Evolutionary conservation across 164 flowering plant genomes (phyloP), one percentile per base, ranked within the genome.

Genomic region (Saururus chinensis): DNA sequence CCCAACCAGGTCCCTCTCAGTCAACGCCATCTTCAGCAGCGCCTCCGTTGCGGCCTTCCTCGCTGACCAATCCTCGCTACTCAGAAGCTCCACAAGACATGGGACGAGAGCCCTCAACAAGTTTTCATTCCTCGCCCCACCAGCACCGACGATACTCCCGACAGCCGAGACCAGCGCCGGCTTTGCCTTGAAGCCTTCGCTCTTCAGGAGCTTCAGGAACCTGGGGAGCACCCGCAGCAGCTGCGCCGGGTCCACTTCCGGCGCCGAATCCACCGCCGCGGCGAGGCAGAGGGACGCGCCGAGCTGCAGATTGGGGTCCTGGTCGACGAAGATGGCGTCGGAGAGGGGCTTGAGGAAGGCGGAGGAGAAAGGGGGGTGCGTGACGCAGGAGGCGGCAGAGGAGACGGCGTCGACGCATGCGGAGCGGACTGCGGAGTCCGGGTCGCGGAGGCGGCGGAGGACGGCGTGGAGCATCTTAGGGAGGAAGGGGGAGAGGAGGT

Each of bases 21-120:
- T 81, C 13, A 71, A 63, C 24, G 95, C 96, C 76, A 93, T 57
- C 71, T 74, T 82, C 66, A 62, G 54, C 45, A 93, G 76, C 20
- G 79, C 83, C 71, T 88, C 97, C 8, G 96, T 84, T 0, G 90
- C 82, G 0, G 89, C 87, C 70, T 88, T 93, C 78, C 99, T 76
- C 26, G 88, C 82, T 10, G 84, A 81, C 99, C 99, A 93, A 64
- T 90, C 97, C 58, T 82, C 84, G 53, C 85, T 80, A 30, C 82
- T 73, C 74, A 93, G 66, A 60, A 84, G 85, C 55, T 77, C 88
- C 40, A 79, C 63, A 76, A 84, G 52, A 57, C 82, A 76, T 59
- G 77, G 76, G 41, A 88, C 73, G 72, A 88, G 64, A 77, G 71
- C 71, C 73, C 40, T 75, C 76, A 81, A 37, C 48, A 69, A 70